phyloP scores from a whole-genome alignment of 306 rosid genomes.

The Vigna hirtella region DNA sequence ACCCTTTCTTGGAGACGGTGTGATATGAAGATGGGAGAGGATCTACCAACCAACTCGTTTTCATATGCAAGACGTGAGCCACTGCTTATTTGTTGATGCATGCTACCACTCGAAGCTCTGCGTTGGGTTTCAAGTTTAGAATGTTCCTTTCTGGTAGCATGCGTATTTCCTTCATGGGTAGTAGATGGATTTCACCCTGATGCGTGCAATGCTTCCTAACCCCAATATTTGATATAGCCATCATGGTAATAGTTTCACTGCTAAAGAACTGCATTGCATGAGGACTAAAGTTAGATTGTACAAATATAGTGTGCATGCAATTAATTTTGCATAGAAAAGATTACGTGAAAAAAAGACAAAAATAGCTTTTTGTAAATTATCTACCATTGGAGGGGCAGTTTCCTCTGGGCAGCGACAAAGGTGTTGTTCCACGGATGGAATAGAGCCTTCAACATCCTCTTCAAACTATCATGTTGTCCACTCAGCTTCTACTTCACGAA shows the following conservation, averaged over 20 bases:
- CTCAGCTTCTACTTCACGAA: no score
- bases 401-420: no score
- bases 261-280: conserved; percentile 35
- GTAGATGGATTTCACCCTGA: conserved; percentile 44
- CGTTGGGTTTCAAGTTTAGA: conserved; percentile 12
- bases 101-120: conserved; percentile 15
- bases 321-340: no score
- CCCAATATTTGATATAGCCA: background rate
- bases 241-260: background rate
- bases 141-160: conserved; percentile 48
- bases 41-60: conserved; percentile 47
- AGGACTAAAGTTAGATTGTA: background rate
- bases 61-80: conserved; percentile 49
- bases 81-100: conserved; percentile 42
- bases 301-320: background rate
- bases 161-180: conserved; percentile 55
- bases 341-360: background rate
- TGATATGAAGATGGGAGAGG: conserved; percentile 51
- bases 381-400: no score
- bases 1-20: conserved; percentile 43
- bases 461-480: no score
- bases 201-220: conserved; percentile 36
- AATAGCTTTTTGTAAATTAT: no score
- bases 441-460: no score
- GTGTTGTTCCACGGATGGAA: no score